Evolutionary conservation across 192 early-diverging fungal species (phyloP).

Genomic region (Coemansia umbellata): DNA sequence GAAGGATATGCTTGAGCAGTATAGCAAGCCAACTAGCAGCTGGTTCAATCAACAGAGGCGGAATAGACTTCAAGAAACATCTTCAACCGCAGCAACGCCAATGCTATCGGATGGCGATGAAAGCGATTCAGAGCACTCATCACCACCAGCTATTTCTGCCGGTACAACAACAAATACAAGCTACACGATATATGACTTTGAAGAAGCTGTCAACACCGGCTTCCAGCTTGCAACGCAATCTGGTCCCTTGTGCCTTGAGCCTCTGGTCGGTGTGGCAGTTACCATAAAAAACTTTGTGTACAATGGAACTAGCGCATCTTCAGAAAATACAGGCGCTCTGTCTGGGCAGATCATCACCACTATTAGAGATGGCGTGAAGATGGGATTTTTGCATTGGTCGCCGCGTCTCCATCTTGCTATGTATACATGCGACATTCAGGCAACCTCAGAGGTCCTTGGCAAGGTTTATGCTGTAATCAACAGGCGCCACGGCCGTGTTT

Average conservation of each 20-base stretch:
- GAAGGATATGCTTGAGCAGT: constrained; percentile 22
- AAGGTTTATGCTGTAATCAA: constrained; percentile 94
- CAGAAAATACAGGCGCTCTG: constrained; percentile 10
- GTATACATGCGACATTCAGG: constrained; percentile 96
- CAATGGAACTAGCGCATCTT: neutral
- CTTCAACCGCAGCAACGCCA: constrained; percentile 26
- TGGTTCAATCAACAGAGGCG: constrained; percentile 29
- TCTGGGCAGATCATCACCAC: constrained; percentile 86
- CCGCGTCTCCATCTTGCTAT: constrained; percentile 93
- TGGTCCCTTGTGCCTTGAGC: constrained; percentile 94
- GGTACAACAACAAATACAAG: constrained; percentile 7
- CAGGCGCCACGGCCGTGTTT: constrained; percentile 83
- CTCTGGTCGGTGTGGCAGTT: constrained; percentile 73
- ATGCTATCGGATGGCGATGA: constrained; percentile 34
- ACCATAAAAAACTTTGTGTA: constrained; percentile 31
- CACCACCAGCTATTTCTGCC: neutral
- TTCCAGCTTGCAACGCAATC: constrained; percentile 89
- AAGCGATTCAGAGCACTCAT: constrained; percentile 11
- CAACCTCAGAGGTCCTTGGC: constrained; percentile 90
- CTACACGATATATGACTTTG: constrained; percentile 59
- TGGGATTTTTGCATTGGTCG: constrained; percentile 89
- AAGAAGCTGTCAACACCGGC: constrained; percentile 78
- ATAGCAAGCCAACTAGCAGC: constrained; percentile 12
- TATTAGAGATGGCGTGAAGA: constrained; percentile 74
- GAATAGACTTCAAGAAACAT: constrained; percentile 1